phyloP scores from a whole-genome alignment of 768 basidiomycete genomes.

The Collybia sp. region DNA sequence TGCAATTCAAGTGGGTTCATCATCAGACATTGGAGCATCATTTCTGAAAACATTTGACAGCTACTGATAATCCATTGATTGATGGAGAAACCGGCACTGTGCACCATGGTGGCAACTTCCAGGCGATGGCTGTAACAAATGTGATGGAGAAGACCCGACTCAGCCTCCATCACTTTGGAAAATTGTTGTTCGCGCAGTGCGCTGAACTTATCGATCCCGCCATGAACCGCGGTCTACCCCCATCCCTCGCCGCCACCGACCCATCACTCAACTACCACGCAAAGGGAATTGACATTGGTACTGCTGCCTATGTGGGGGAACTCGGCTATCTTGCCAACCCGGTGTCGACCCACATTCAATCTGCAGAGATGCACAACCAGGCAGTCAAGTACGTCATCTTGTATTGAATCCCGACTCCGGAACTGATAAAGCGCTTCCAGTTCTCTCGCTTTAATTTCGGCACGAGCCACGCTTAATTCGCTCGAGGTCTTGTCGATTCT shows the following conservation, averaged over 20 bases:
- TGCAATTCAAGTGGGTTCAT: slow-evolving; percentile 68
- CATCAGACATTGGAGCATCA: neutral
- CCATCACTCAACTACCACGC: slow-evolving; percentile 74
- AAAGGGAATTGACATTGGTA: slow-evolving; percentile 78
- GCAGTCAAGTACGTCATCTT: slow-evolving; percentile 61
- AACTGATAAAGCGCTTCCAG: slow-evolving; percentile 27
- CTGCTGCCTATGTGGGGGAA: slow-evolving; percentile 77
- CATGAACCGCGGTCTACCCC: slow-evolving; percentile 78
- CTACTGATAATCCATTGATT: slow-evolving; percentile 80
- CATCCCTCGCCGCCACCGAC: slow-evolving; percentile 68
- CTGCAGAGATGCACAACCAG: slow-evolving; percentile 85
- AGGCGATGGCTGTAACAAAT: slow-evolving; percentile 71
- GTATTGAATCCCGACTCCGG: neutral
- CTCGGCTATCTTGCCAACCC: slow-evolving; percentile 75
- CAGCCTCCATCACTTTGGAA: slow-evolving; percentile 64
- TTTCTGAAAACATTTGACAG: slow-evolving; percentile 30
- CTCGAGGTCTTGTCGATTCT: slow-evolving; percentile 76
- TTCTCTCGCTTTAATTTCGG: slow-evolving; percentile 81
- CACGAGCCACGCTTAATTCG: slow-evolving; percentile 72
- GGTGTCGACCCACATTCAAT: slow-evolving; percentile 76
- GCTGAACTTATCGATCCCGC: slow-evolving; percentile 76
- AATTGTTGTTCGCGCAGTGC: slow-evolving; percentile 64
- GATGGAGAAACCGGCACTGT: slow-evolving; percentile 61
- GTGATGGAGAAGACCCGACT: slow-evolving; percentile 89
- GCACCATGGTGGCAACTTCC: slow-evolving; percentile 87